phyloP scores from a whole-genome alignment of 345 rosid species.

The Linum tenue region DNA sequence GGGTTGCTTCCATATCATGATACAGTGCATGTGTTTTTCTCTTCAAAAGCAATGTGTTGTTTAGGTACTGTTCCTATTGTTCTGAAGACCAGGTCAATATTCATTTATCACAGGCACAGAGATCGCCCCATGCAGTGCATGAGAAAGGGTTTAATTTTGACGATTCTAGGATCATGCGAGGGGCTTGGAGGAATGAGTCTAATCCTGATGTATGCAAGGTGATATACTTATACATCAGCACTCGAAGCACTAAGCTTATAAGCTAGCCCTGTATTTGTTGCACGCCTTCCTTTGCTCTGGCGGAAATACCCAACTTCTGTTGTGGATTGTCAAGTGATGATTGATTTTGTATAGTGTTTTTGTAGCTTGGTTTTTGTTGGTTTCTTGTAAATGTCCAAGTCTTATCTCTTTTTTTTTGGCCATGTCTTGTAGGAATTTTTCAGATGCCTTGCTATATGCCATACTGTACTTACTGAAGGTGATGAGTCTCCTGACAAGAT shows the following conservation, averaged over 20 bases:
- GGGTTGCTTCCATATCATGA: conserved; percentile 11
- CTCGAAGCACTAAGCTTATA: neutral
- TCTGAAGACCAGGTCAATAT: neutral
- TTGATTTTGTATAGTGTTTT: no score
- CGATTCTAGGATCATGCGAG: conserved; percentile 81
- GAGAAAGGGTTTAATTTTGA: conserved; percentile 98
- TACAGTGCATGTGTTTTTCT: neutral
- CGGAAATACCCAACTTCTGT: no score
- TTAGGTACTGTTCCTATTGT: neutral
- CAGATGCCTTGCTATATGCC: conserved; percentile 98
- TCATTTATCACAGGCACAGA: conserved; percentile 34
- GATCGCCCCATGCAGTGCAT: conserved; percentile 35
- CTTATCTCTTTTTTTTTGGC: conserved; percentile 9
- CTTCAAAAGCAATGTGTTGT: neutral
- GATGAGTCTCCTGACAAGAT: conserved; percentile 90
- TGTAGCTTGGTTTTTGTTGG: neutral
- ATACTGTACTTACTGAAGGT: conserved; percentile 98
- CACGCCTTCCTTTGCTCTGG: neutral
- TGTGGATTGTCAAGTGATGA: no score
- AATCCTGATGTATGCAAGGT: conserved; percentile 95
- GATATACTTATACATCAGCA: conserved; percentile 12
- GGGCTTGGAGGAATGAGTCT: conserved; percentile 97
- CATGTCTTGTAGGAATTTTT: conserved; percentile 66
- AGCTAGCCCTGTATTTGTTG: neutral
- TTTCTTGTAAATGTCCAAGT: conserved; percentile 10